These are phyloP conservation scores for Neonectria ditissima DNA, from an alignment of 2,329 filamentous ascomycete genomes.

Conservation along the genomic window DNA sequence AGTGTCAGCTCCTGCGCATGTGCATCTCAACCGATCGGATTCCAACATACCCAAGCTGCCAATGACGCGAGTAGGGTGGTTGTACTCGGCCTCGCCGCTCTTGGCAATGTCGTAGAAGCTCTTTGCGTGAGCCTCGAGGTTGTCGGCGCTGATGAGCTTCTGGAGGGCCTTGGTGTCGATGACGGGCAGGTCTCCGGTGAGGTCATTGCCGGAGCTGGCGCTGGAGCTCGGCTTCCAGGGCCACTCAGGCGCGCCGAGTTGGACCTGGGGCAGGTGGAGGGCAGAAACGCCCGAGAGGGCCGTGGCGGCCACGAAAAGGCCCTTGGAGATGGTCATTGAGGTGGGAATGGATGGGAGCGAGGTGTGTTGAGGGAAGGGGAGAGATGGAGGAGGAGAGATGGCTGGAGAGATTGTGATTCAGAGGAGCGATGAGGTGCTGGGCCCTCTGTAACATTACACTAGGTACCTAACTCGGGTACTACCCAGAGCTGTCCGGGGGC, in stretches of 20 bases:
- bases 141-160: conserved; percentile 64
- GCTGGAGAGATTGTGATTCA: conserved; percentile 20
- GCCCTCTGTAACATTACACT: conserved; percentile 2
- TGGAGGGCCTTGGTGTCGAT: conserved; percentile 69
- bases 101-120: conserved; percentile 73
- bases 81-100: conserved; percentile 68
- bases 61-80: conserved; percentile 78
- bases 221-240: conserved; percentile 27
- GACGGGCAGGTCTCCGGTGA: conserved; percentile 52
- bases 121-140: conserved; percentile 69
- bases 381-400: not conserved
- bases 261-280: conserved; percentile 40
- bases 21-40: not conserved
- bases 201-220: conserved; percentile 30
- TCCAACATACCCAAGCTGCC: conserved; percentile 68
- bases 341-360: not conserved
- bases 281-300: conserved; percentile 45
- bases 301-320: conserved; percentile 42
- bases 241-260: conserved; percentile 20
- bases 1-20: conserved; percentile 23
- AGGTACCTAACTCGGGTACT: not conserved
- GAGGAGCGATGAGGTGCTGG: conserved; percentile 21
- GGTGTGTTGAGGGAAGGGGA: not conserved
- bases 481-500: no score
- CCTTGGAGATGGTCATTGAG: conserved; percentile 41